phyloP scores from a whole-genome alignment of 768 basidiomycete genomes.

The Kwoniella newhampshirensis region DNA sequence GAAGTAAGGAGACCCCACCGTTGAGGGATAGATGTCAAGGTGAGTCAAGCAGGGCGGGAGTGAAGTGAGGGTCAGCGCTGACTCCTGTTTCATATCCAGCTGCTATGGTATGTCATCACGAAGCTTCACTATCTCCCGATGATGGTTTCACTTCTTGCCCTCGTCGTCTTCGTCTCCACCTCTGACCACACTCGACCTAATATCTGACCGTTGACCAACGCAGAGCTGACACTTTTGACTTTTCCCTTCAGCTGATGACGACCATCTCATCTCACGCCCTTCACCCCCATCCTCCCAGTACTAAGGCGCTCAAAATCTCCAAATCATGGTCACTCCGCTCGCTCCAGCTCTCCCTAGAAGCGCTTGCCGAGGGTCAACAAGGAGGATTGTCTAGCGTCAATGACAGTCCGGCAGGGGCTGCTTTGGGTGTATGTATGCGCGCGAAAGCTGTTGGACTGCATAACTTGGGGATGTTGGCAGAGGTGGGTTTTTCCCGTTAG shows the following conservation, averaged over 20 bases:
- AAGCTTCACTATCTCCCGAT: too few relatives aligned
- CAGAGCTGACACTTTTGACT: constrained; percentile 3
- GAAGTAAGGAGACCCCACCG: constrained; percentile 21
- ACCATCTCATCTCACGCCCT: constrained; percentile 48
- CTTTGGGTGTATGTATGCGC: constrained; percentile 32
- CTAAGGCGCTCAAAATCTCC: constrained; percentile 39
- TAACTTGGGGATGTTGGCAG: constrained; percentile 50
- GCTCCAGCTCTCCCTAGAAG: constrained; percentile 40
- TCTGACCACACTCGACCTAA: too few relatives aligned
- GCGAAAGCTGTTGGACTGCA: constrained; percentile 43
- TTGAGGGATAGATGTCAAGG: constrained; percentile 50
- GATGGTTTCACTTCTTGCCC: not conserved
- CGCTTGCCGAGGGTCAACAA: constrained; percentile 18
- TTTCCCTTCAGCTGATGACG: constrained; percentile 43
- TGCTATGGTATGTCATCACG: constrained; percentile 34
- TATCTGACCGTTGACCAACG: not conserved
- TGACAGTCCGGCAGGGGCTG: constrained; percentile 3
- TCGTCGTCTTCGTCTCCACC: too few relatives aligned
- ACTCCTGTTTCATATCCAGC: constrained; percentile 11
- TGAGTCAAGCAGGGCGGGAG: constrained; percentile 16
- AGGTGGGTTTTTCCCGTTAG: constrained; percentile 33
- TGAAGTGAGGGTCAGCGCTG: not conserved
- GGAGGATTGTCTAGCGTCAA: constrained; percentile 3
- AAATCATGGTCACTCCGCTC: constrained; percentile 47
- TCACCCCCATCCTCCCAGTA: constrained; percentile 32